phyloP scores from a whole-genome alignment of 2,329 filamentous ascomycete genomes.

The Calonectria naviculata region DNA sequence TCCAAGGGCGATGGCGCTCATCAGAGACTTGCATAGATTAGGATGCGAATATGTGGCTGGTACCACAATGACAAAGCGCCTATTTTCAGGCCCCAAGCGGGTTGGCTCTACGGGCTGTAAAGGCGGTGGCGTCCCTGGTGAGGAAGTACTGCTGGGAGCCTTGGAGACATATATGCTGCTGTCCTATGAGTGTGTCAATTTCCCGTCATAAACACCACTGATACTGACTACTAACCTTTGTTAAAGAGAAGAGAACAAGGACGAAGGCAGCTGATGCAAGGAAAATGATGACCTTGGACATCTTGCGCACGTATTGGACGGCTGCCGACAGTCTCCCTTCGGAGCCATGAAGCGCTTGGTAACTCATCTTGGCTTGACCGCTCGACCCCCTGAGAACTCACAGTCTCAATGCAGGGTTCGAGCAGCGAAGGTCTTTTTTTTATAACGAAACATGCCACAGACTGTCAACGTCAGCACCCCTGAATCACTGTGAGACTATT shows the following conservation, averaged over 20 bases:
- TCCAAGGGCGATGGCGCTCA: slow-evolving; percentile 7
- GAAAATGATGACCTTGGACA: not conserved
- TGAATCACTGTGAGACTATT: too few species aligned
- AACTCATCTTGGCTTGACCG: not conserved
- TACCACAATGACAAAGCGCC: not conserved
- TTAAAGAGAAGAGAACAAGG: not conserved
- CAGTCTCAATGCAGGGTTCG: too few species aligned
- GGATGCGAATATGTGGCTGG: not conserved
- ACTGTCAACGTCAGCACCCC: too few species aligned
- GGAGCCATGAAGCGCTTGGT: not conserved
- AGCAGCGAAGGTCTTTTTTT: too few species aligned
- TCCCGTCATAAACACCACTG: too few species aligned
- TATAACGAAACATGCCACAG: too few species aligned
- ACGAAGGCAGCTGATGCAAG: not conserved
- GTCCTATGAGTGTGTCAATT: not conserved
- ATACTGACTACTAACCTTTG: not conserved
- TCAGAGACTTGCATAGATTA: slow-evolving; percentile 3
- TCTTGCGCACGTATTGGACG: not conserved
- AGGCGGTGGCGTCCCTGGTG: not conserved
- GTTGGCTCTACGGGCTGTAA: not conserved
- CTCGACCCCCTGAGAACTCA: not conserved
- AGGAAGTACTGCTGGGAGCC: too few species aligned
- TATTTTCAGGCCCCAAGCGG: not conserved
- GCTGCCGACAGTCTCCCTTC: not conserved
- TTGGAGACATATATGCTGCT: not conserved